Base-by-base conservation (phyloP, 2,329 filamentous ascomycete species). In the Cytospora piceicola region DNA sequence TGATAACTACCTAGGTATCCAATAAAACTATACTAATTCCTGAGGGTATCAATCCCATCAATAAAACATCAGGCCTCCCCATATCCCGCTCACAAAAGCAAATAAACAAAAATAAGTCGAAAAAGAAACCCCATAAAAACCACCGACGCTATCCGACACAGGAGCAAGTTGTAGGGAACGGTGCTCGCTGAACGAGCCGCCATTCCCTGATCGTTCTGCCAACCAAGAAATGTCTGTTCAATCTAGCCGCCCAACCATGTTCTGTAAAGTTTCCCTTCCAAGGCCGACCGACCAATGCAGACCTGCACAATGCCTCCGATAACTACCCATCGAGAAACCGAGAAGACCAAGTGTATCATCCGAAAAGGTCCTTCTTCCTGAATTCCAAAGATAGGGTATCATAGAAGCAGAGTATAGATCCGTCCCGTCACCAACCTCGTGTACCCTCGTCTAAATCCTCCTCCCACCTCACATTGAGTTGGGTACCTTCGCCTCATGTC, bases 21-120 rank as follows among this genome's bases (percentile, higher is more conserved):
- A n/a, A n/a, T n/a, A 17, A 11, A 22, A 9, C 27, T 34, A 39
- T 5, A 46, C 46, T 20, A 30, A 32, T 55, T 56, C 57, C 63
- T 64, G 51, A 62, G 64, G 64, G 64, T 65, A 65, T 65, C 64
- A 65, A 63, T 62, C 53, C 58, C 59, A 59, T 58, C 53, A 49
- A 49, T 49, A 49, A 49, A 9, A 32, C 51, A 49, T 55, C 27
- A 62, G 27, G 42, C 51, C 53, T 49, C n/a, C 46, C 46, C 34
- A n/a, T n/a, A 22, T 34, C 22, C 61, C 36, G 52, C n/a, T 46
- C 60, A n/a, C 52, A 30, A 20, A 20, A 29, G 27, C 27, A 29
- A 39, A 46, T 11, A 49, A 42, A n/a, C 62, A 64, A 36, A 54
- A 4, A 63, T 12, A 51, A 24, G 6, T 15, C 17, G 15, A 12